Conservation (phyloP, 2,329 filamentous ascomycete genomes). For the Trichoderma cornu-damae region DNA sequence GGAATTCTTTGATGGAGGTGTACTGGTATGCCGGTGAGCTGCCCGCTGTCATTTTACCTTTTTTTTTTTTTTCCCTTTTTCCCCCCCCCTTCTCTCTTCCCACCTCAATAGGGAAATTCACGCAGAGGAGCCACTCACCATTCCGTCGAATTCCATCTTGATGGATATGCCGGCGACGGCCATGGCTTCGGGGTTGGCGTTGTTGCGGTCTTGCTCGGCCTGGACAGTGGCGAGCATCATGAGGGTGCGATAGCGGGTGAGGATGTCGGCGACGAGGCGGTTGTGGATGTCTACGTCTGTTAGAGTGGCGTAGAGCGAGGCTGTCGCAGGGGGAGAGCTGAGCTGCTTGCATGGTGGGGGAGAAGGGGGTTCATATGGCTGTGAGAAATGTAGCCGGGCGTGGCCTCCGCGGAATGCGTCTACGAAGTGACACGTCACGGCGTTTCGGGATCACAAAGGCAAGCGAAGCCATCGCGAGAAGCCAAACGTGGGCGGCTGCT, state of each 20-base stretch:
- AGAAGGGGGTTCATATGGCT: too few species aligned
- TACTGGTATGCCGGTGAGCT: constrained; percentile 30
- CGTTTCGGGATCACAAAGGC: too few species aligned
- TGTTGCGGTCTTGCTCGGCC: constrained; percentile 36
- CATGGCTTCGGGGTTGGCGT: constrained; percentile 38
- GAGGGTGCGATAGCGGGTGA: constrained; percentile 41
- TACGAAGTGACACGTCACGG: not conserved
- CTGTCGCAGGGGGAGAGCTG: not conserved
- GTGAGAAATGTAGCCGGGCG: too few species aligned
- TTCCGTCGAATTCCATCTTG: constrained; percentile 42
- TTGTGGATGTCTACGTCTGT: constrained; percentile 40
- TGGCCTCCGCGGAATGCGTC: too few species aligned
- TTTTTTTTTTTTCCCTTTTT: not conserved
- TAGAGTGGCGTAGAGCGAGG: not conserved
- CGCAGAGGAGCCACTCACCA: constrained; percentile 28
- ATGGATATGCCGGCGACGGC: constrained; percentile 41
- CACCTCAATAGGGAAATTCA: too few species aligned
- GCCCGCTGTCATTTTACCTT: too few species aligned
- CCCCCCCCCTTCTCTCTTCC: too few species aligned
- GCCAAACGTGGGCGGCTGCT: not conserved
- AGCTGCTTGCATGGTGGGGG: too few species aligned
- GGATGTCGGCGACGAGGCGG: constrained; percentile 41
- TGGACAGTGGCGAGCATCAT: constrained; percentile 42
- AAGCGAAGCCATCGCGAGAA: not conserved
- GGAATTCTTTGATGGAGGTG: constrained; percentile 42